Evolutionary conservation across 371 early-diverging fungal species (phyloP).

Genomic region (Amoeboaphelidium protococcarum): DNA sequence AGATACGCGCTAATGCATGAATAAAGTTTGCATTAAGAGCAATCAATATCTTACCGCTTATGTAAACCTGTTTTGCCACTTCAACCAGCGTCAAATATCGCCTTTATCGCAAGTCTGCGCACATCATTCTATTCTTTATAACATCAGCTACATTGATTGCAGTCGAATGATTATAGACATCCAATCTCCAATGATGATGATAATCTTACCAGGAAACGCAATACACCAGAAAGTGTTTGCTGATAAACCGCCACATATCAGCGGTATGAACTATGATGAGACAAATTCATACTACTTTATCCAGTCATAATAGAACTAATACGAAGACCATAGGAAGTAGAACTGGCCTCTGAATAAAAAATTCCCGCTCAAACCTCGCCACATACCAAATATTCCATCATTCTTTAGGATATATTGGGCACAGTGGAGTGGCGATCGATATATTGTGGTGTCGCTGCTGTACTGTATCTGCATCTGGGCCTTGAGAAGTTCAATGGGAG

Average conservation of each 20-base stretch:
- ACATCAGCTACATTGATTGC: constrained; percentile 16
- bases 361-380: constrained; percentile 52
- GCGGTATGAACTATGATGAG: constrained; percentile 26
- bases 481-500: constrained; percentile 47
- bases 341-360: constrained; percentile 62
- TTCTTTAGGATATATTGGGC: constrained; percentile 36
- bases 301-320: constrained; percentile 16
- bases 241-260: constrained; percentile 63
- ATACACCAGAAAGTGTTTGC: constrained; percentile 71
- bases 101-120: constrained; percentile 17
- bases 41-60: too few relatives aligned
- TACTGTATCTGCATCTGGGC: constrained; percentile 67
- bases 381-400: constrained; percentile 49
- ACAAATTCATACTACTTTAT: constrained; percentile 14
- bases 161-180: constrained; percentile 19
- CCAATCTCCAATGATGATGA: too few relatives aligned
- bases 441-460: constrained; percentile 29
- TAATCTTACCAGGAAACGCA: constrained; percentile 57
- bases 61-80: neutral
- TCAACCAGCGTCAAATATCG: neutral
- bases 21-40: too few relatives aligned
- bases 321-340: constrained; percentile 64
- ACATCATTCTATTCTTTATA: constrained; percentile 76
- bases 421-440: constrained; percentile 61
- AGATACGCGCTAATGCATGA: constrained; percentile 11